phyloP scores from a whole-genome alignment of 202 grass and related monocot genomes.

The Miscanthus sacchariflorus region DNA sequence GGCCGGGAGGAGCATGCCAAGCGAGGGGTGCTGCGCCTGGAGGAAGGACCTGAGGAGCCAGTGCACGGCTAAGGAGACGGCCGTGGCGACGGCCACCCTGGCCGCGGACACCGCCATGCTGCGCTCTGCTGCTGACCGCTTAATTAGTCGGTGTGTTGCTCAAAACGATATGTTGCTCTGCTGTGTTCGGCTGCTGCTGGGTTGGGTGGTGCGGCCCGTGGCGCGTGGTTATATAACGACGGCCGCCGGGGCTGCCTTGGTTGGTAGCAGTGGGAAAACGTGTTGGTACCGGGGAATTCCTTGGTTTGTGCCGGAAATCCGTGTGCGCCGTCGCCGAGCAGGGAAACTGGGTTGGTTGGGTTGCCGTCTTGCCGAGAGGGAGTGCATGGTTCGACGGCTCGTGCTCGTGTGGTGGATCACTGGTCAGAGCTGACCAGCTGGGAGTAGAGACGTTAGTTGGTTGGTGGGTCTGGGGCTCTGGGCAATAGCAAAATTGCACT shows the following conservation, averaged over 20 bases:
- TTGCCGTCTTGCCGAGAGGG: background rate
- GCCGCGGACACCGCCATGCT: conserved; percentile 31
- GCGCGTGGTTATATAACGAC: conserved; percentile 29
- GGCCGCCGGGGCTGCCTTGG: background rate
- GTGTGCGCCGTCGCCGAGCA: conserved; percentile 24
- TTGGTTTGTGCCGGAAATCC: conserved; percentile 36
- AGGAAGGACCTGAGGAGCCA: conserved; percentile 34
- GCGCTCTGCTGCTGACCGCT: background rate
- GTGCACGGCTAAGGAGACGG: conserved; percentile 32
- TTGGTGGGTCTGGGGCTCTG: background rate
- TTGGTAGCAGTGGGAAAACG: conserved; percentile 19
- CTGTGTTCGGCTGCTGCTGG: background rate
- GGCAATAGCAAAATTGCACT: background rate
- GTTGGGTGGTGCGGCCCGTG: background rate
- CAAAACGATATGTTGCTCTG: background rate
- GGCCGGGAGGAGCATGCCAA: conserved; percentile 17
- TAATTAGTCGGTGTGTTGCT: background rate
- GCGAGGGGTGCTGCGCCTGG: conserved; percentile 14
- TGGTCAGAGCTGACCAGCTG: background rate
- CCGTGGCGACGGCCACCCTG: conserved; percentile 33
- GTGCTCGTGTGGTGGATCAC: background rate
- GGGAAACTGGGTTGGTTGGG: conserved; percentile 44
- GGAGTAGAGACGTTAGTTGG: background rate
- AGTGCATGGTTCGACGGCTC: background rate
- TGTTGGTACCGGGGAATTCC: background rate